Evolutionary conservation across 2,329 filamentous ascomycete genomes (phyloP), one percentile per base, ranked within the genome.

Genomic region (Talaromyces pinophilus): DNA sequence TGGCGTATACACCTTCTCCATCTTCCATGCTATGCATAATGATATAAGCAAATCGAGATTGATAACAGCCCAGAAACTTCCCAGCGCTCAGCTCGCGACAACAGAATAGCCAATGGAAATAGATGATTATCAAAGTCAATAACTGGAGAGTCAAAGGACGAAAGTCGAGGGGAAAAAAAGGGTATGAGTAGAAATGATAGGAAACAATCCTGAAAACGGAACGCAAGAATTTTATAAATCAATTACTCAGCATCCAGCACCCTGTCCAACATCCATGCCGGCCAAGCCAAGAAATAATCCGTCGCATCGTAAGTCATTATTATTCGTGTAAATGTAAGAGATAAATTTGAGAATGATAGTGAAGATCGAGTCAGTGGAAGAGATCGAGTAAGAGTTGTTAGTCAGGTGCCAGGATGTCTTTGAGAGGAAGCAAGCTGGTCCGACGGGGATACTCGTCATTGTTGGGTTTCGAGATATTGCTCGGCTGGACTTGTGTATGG

Each of bases 261-360:
- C 40, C 30, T 15, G 25, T 48, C 7, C 30, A 65, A 50, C 17
- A 25, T 50, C n/a, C 52, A 57, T 57, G 10, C 59, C 28, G 30
- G 25, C 22, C 50, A 25, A 13, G 25, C 8, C 50, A 57, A 63
- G 40, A 46, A 35, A 4, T 2, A 59, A 38, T 66, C 30, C 64
- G 61, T 67, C 66, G 62, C 59, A n/a, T 66, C 63, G 59, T 68
- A 19, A 67, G 25, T 67, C 64, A 48, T 68, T 48, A 17, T 30
- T 46, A 13, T 30, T 60, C 57, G 38, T 60, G 28, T 28, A 22
- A 28, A 33, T 54, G 54, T 64, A 55, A 59, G 10, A 44, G 22
- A 38, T 15, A 35, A n/a, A 52, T 5, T 46, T 25, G 25, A 44
- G 11, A 30, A 64, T 5, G 13, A 50, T 30, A 28, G 38, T 19